Evolutionary conservation across 2,329 filamentous ascomycete genomes (phyloP), one percentile per base, ranked within the genome.

Genomic region (Fusarium neocosmosporiellum): DNA sequence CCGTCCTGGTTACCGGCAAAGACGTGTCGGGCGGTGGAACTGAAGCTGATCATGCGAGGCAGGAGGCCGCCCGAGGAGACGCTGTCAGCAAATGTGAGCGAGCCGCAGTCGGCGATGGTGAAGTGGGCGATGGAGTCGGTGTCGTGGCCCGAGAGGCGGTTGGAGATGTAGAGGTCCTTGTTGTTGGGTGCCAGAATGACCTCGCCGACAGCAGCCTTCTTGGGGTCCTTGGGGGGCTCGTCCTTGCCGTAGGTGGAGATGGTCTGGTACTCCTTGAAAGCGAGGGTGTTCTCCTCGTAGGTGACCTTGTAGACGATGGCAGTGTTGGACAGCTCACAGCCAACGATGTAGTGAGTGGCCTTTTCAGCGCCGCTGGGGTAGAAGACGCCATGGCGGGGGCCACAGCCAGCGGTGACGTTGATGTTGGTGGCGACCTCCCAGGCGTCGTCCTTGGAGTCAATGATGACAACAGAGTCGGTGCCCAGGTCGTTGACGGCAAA

Each of bases 331-430:
- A 86, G 76, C 81, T 88, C 87, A 76, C 84, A 85, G 36, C 83
- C 82, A 34, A 88, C 73, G 20, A 85, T 75, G 81, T 87, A 88
- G 81, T 86, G 85, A 3, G 82, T 84, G 18, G 83, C 80, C 59
- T 70, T 70, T 7, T 61, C 57, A 11, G 74, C 75, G 9, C 79
- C 80, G n/a, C 73, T 62, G 2, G 81, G 82, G 77, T 84, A 83
- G 79, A 87, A 88, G 72, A 82, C 82, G 57, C 85, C 86, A 74
- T 88, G 87, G 20, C 87, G 86, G 5, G 87, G 87, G 1, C 87
- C 87, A 41, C 83, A 83, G 65, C 84, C 73, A 13, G 81, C 79
- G 24, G 73, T 70, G 64, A 85, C 78, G 7, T 71, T 54, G 41
- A 83, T 75, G 46, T 73, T 77, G 74, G 78, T 81, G 36, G 78